Evolutionary conservation across 441 rosid species (phyloP).

Genomic region (Cnidoscolus chayamansa): DNA sequence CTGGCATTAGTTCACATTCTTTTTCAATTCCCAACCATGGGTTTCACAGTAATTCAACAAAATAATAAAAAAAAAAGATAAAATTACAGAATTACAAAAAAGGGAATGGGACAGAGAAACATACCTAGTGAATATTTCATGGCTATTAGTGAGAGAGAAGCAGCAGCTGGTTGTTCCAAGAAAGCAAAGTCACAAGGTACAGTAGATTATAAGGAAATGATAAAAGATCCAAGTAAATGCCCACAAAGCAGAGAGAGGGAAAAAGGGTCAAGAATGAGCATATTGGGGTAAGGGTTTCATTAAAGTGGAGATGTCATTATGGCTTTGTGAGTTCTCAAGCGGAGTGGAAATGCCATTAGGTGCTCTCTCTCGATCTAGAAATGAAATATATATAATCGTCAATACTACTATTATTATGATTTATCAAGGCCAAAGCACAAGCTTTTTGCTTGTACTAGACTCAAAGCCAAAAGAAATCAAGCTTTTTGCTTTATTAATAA

Average conservation of each 20-base stretch:
- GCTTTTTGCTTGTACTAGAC: background rate
- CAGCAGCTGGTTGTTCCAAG: conserved; percentile 9
- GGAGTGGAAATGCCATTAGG: background rate
- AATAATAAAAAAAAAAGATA: no score
- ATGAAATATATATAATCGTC: no score
- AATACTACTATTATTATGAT: background rate
- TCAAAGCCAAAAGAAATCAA: background rate
- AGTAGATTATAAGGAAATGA: background rate
- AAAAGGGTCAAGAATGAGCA: conserved; percentile 16
- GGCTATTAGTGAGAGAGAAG: conserved; percentile 11
- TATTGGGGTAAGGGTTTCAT: conserved; percentile 3
- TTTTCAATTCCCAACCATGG: conserved; percentile 1
- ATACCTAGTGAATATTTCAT: conserved; percentile 27
- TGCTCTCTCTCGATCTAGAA: background rate
- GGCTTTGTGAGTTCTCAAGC: conserved; percentile 12
- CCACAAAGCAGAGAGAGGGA: conserved; percentile 1
- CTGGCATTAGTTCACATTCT: background rate
- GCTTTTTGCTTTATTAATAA: background rate
- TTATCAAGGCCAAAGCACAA: background rate
- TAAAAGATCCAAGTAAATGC: conserved; percentile 2
- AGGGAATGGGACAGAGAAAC: background rate
- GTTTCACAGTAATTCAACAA: background rate
- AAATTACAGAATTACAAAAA: background rate
- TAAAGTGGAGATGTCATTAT: conserved; percentile 34
- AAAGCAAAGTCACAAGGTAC: background rate